Percentiles rank a stretch among this genome's conserved stretches.
These are phyloP conservation scores for Laburnicola sp. DNA, from an alignment of 2,329 filamentous ascomycete genomes.

Conservation along the genomic window DNA sequence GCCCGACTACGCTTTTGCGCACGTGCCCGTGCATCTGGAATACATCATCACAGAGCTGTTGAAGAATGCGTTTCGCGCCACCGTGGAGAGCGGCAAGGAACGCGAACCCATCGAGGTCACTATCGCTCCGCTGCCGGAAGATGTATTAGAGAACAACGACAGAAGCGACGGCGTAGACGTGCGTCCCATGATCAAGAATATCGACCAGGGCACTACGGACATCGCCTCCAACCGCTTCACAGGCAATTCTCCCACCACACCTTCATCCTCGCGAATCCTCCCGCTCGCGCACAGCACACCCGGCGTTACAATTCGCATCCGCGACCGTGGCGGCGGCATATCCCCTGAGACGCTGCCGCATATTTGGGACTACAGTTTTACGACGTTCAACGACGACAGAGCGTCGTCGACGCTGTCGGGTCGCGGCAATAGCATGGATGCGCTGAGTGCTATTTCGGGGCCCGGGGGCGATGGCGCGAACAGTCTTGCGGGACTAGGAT, in stretches of 20 bases:
- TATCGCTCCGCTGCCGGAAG: slow-evolving; percentile 71
- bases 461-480: slow-evolving; percentile 74
- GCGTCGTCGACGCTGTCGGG: slow-evolving; percentile 51
- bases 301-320: slow-evolving; percentile 91
- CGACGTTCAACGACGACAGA: slow-evolving; percentile 78
- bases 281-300: slow-evolving; percentile 61
- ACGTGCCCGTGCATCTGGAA: slow-evolving; percentile 93
- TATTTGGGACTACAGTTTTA: slow-evolving; percentile 98
- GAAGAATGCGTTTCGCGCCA: slow-evolving; percentile 95
- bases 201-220: slow-evolving; percentile 39
- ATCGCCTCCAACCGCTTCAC: slow-evolving; percentile 37
- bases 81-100: slow-evolving; percentile 79
- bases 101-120: slow-evolving; percentile 87
- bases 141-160: slow-evolving; percentile 29
- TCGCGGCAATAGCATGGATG: slow-evolving; percentile 57
- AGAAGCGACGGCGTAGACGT: slow-evolving; percentile 15
- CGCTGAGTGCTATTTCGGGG: slow-evolving; percentile 73
- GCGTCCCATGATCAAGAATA: slow-evolving; percentile 25
- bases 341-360: slow-evolving; percentile 78
- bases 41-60: slow-evolving; percentile 96
- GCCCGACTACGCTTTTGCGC: slow-evolving; percentile 84
- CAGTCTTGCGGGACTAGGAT: slow-evolving; percentile 84
- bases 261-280: slow-evolving; percentile 43
- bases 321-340: slow-evolving; percentile 94
- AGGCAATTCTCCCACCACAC: slow-evolving; percentile 15